Base-by-base conservation (phyloP, 208 protist species). In the Leptomonas pyrrhocoris region DNA sequence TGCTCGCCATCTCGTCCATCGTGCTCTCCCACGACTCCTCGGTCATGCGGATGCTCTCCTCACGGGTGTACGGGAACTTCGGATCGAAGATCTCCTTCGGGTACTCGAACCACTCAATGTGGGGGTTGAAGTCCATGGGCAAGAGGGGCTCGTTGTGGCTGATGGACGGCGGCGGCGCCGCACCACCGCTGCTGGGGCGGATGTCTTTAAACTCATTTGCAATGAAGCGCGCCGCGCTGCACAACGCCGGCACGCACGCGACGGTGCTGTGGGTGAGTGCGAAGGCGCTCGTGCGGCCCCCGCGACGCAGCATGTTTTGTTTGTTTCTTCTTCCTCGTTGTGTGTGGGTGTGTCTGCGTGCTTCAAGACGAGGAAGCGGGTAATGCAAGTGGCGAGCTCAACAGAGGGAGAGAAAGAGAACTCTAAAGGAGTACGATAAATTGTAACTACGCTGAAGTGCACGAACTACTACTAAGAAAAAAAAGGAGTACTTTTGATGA, bases 51-150 rank as follows among this genome's bases (percentile, higher is more conserved):
- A 96, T 93, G 64, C 85, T 88, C 73, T 96, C 87, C 74, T 96
- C 92, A 42, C 89, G 88, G 2, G 92, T 96, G 83, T 94, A 96
- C 8, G 92, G 92, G 68, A 86, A 96, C 77, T 93, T 94, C 27
- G 92, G 89, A 62, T 94, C 86, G 49, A 94, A 96, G 38, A 96
- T 84, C 53, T 96, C 88, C 64, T 96, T 96, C 0, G 92, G 92
- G 68, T 92, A 96, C 74, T 96, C 92, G 69, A 93, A 96, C 88
- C 88, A 96, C 73, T 96, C 88, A 70, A 96, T 96, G 73, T 96
- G 92, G 6, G 92, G 92, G 71, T 94, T 96, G 74, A 96, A 94
- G 82, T 96, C 92, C 81, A 96, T 92, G 0, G 92, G 92, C 27
- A 88, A 46, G n/a, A 96, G 66, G 9, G 88, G 92, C 49, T 93